Evolutionary conservation across 176 grass and related monocot genomes (phyloP).

Genomic region (Raddia guianensis): DNA sequence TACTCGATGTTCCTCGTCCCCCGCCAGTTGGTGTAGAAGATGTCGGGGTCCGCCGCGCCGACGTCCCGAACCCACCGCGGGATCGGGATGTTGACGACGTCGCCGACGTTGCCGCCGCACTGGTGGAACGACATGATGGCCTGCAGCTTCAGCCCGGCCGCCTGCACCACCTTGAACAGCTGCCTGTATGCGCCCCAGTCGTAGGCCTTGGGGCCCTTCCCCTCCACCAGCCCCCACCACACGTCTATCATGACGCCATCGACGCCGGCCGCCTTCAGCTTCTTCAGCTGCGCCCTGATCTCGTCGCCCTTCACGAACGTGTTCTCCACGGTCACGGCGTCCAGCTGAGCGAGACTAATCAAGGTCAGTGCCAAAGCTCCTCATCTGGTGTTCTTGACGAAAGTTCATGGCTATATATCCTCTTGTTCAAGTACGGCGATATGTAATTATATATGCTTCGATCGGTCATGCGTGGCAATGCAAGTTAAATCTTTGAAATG

Average conservation of each 20-base stretch:
- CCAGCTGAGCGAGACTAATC: slow-evolving; percentile 38
- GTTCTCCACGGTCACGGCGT: slow-evolving; percentile 48
- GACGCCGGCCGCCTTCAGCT: slow-evolving; percentile 52
- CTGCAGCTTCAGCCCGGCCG: slow-evolving; percentile 78
- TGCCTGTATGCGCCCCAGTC: slow-evolving; percentile 76
- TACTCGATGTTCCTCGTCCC: slow-evolving; percentile 71
- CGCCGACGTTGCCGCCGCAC: slow-evolving; percentile 82
- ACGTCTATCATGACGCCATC: slow-evolving; percentile 90
- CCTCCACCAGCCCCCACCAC: slow-evolving; percentile 93
- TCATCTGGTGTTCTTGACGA: neutral
- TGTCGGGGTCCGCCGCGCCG: slow-evolving; percentile 46
- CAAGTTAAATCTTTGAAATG: neutral
- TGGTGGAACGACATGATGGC: slow-evolving; percentile 95
- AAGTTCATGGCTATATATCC: neutral
- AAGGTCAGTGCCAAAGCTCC: neutral
- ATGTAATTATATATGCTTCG: neutral
- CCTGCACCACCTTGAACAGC: slow-evolving; percentile 66
- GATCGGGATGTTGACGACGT: slow-evolving; percentile 69
- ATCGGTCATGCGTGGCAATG: neutral
- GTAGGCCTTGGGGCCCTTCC: slow-evolving; percentile 46
- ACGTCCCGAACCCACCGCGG: slow-evolving; percentile 61
- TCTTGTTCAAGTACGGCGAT: neutral
- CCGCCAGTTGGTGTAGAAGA: slow-evolving; percentile 75
- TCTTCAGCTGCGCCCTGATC: slow-evolving; percentile 49
- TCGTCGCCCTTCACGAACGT: slow-evolving; percentile 54